A percentile compares a stretch with the other conserved stretches of the same genome.
These are phyloP conservation scores for Graphiopsis chlorocephala DNA, from an alignment of 2,329 filamentous ascomycete genomes.

Conservation along the genomic window DNA sequence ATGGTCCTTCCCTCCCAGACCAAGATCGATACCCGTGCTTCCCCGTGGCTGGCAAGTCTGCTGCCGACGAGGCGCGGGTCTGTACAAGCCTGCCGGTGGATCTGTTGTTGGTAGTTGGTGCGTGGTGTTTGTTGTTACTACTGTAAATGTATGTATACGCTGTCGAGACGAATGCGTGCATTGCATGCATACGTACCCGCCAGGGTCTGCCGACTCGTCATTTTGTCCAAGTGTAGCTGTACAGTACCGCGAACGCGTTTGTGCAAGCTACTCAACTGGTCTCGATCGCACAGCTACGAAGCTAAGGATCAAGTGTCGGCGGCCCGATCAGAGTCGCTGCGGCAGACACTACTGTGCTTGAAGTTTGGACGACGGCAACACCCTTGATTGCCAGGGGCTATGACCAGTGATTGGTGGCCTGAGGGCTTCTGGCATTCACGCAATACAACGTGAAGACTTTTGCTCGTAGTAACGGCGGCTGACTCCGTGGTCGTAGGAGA, in stretches of 20 bases:
- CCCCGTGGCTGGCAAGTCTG: background rate
- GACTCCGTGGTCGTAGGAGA: background rate
- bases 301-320: background rate
- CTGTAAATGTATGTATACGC: background rate
- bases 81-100: background rate
- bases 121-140: background rate
- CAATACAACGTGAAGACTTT: background rate
- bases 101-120: background rate
- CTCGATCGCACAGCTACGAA: background rate
- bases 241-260: background rate
- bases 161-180: slow-evolving; percentile 5
- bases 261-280: background rate
- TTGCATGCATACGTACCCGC: slow-evolving; percentile 7
- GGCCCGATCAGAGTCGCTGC: background rate
- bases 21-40: slow-evolving; percentile 5
- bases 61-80: slow-evolving; percentile 5
- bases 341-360: background rate
- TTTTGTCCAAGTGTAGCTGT: background rate
- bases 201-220: background rate
- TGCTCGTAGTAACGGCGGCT: background rate
- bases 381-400: background rate
- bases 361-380: background rate
- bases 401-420: background rate
- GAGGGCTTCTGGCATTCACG: background rate
- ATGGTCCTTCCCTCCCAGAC: background rate